phyloP scores from a whole-genome alignment of 441 rosid genomes.

The Brassica hybrid region DNA sequence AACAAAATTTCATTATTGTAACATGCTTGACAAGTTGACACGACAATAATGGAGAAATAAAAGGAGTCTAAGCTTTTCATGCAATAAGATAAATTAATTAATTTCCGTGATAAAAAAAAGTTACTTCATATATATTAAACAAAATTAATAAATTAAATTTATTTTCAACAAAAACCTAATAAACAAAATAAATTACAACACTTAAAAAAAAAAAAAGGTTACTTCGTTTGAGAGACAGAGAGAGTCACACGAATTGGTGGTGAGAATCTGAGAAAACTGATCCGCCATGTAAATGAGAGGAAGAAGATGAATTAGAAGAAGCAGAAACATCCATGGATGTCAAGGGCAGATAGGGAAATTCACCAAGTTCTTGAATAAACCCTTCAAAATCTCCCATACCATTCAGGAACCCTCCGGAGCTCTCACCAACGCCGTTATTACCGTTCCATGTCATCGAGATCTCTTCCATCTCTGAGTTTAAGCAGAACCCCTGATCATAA shows the following conservation, averaged over 20 bases:
- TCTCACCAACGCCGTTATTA: conserved; percentile 24
- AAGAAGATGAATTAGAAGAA: conserved; percentile 38
- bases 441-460: conserved; percentile 41
- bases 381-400: conserved; percentile 75
- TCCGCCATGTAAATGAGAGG: conserved; percentile 37
- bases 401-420: conserved; percentile 57
- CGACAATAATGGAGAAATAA: not conserved
- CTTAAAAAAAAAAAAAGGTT: not conserved
- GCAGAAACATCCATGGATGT: conserved; percentile 47
- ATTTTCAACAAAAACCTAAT: conserved; percentile 31
- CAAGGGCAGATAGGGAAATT: conserved; percentile 55
- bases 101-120: too few species aligned
- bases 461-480: conserved; percentile 40
- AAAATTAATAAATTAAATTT: conserved; percentile 6
- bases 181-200: conserved; percentile 6
- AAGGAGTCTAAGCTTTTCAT: not conserved
- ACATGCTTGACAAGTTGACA: conserved; percentile 2
- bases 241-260: conserved; percentile 32
- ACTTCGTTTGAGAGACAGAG: not conserved
- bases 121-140: not conserved
- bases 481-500: conserved; percentile 37
- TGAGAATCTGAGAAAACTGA: conserved; percentile 35
- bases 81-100: not conserved
- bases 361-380: conserved; percentile 69
- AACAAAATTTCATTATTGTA: not conserved